Evolutionary conservation across 1,284 basidiomycete species (phyloP), one percentile per base, ranked within the genome.

Genomic region (Moesziomyces parantarcticus): DNA sequence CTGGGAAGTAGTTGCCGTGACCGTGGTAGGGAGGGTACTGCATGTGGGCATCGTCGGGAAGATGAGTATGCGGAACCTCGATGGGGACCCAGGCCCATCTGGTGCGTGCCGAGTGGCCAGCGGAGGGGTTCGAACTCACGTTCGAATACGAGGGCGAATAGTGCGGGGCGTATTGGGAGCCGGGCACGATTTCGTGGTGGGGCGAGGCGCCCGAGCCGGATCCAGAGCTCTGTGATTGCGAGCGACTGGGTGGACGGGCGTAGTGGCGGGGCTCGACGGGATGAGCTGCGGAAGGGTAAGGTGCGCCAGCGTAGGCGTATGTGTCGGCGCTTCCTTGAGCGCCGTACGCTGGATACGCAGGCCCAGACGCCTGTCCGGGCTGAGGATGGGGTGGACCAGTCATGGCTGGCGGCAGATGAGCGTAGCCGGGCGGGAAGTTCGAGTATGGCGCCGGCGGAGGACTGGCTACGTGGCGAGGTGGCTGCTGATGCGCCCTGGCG

Each of bases 61-160:
- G 52, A 61, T 71, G 62, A 65, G 58, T 23, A 51, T 62, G 62
- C 9, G 68, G 52, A 34, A 71, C 63, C 41, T 71, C 68, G 22
- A 71, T 58, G 6, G 57, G 68, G n/a, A 71, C 68, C 68, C 68
- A 71, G 21, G 68, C 68, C 68, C 68, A 71, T 52, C 68, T 66
- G n/a, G 62, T 71, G 48, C 62, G 68, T 39, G 51, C 62, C 20
- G 56, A 36, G 36, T 65, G 68, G 23, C 46, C 58, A 25, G 26
- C 25, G 21, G 58, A 43, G 57, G 62, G 62, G 44, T 56, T 55
- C 1, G 52, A 36, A 59, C 48, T 59, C 44, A 59, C 68, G 21
- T 48, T 44, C 39, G 55, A 55, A n/a, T 40, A 66, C 36, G 62
- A 58, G n/a, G 62, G 47, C 16, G 58, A 42, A 23, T 54, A 66